A percentile compares a stretch with the other conserved stretches of the same genome.
phyloP scores from a whole-genome alignment of 2,329 filamentous ascomycete genomes.

The Sporothrix pallida region DNA sequence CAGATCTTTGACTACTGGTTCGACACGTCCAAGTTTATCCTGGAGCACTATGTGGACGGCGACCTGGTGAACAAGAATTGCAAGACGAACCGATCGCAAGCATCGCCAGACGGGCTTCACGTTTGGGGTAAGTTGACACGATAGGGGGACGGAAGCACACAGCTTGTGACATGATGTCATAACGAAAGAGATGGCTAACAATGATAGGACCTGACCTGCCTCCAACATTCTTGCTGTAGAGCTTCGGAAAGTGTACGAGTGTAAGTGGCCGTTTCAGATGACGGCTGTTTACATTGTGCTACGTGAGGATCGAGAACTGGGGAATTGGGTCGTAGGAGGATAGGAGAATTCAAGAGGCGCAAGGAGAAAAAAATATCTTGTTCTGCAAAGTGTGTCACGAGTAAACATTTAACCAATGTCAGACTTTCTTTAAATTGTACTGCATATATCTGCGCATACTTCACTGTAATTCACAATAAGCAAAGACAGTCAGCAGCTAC shows the following conservation, averaged over 20 bases:
- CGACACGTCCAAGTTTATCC: conserved; percentile 66
- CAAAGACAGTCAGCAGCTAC: too few species aligned
- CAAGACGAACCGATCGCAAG: conserved; percentile 51
- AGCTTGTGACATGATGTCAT: too few species aligned
- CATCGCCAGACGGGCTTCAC: conserved; percentile 51
- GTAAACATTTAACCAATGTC: not conserved
- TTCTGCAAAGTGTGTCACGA: not conserved
- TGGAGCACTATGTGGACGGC: conserved; percentile 76
- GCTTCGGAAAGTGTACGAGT: not conserved
- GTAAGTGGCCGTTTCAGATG: not conserved
- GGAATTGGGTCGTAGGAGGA: not conserved
- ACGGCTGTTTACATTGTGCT: not conserved
- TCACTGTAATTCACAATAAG: not conserved
- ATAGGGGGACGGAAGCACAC: too few species aligned
- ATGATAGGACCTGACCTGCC: conserved; percentile 35
- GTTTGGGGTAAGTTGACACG: conserved; percentile 49
- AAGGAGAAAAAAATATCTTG: not conserved
- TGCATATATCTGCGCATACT: not conserved
- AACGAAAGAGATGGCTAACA: not conserved
- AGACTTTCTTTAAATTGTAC: not conserved
- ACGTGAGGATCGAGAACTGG: not conserved
- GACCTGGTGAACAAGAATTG: conserved; percentile 66
- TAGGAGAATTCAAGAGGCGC: not conserved
- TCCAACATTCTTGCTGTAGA: conserved; percentile 34
- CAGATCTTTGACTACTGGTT: conserved; percentile 79